These are phyloP conservation scores for Starmera stellimalicola DNA, from an alignment of 1,139 yeast species.

Conservation along the genomic window DNA sequence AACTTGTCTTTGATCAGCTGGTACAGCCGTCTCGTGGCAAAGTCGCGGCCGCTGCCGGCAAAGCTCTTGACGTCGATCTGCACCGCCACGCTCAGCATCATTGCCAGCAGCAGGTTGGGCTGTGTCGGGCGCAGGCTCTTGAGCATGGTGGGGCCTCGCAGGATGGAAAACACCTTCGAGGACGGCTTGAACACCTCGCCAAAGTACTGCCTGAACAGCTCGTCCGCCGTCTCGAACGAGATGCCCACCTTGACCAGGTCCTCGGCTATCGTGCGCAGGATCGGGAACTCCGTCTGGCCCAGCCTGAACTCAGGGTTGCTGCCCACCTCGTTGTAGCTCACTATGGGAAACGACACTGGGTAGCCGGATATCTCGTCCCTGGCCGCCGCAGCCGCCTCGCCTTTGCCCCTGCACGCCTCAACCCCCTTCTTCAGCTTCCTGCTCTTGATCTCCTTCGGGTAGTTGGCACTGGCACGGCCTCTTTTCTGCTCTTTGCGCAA, in stretches of 20 bases:
- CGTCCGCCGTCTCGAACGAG: constrained; percentile 26
- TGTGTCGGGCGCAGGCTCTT: constrained; percentile 21
- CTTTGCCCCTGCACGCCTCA: neutral
- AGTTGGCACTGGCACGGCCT: constrained; percentile 27
- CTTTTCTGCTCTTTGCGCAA: constrained; percentile 28
- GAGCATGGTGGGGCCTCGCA: constrained; percentile 21
- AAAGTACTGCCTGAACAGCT: constrained; percentile 28
- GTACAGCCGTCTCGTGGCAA: constrained; percentile 11
- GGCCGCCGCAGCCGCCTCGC: neutral
- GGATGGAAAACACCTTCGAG: constrained; percentile 20
- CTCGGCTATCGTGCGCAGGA: constrained; percentile 16
- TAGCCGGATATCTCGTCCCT: neutral
- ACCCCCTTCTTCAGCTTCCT: constrained; percentile 8
- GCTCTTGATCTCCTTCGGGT: constrained; percentile 19
- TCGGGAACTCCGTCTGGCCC: constrained; percentile 19
- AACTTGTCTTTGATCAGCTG: constrained; percentile 11
- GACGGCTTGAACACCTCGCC: constrained; percentile 15
- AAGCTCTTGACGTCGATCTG: constrained; percentile 29
- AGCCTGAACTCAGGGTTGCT: constrained; percentile 3
- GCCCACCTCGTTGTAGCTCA: neutral
- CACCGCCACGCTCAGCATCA: constrained; percentile 27
- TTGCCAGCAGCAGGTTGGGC: constrained; percentile 24
- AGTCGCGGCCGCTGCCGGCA: constrained; percentile 19
- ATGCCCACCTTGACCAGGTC: constrained; percentile 17
- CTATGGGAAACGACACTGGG: neutral